phyloP scores from a whole-genome alignment of 2,329 filamentous ascomycete species.

The Anthostomella pinea region DNA sequence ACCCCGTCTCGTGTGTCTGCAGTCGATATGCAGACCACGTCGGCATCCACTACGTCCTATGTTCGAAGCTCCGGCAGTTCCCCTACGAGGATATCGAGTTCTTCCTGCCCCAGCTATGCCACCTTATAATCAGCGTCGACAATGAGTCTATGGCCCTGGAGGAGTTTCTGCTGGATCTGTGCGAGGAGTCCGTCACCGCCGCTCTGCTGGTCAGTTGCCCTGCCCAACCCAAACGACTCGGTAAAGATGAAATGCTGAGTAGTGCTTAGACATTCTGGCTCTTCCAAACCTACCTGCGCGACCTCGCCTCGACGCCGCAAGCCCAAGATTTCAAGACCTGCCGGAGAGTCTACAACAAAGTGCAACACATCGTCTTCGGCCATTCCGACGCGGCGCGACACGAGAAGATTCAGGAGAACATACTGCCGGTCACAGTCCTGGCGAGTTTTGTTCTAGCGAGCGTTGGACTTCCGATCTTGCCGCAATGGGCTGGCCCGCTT shows the following conservation, averaged over 20 bases:
- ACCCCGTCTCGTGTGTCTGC: constrained; percentile 18
- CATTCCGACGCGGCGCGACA: constrained; percentile 64
- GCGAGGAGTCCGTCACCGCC: constrained; percentile 83
- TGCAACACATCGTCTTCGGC: constrained; percentile 84
- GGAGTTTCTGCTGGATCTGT: constrained; percentile 81
- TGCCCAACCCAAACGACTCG: constrained; percentile 12
- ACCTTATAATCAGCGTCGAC: constrained; percentile 82
- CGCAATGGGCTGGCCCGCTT: constrained; percentile 75
- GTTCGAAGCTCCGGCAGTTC: constrained; percentile 84
- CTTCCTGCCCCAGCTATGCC: constrained; percentile 84
- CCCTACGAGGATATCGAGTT: constrained; percentile 91
- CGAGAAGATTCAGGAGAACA: constrained; percentile 79
- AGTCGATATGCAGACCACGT: constrained; percentile 88
- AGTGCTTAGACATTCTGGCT: constrained; percentile 76
- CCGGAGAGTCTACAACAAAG: constrained; percentile 80
- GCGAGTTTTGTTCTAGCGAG: constrained; percentile 78
- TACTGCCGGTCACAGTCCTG: constrained; percentile 75
- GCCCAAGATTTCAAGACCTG: constrained; percentile 79
- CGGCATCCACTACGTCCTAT: constrained; percentile 85
- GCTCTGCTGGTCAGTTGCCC: constrained; percentile 66
- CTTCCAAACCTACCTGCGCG: constrained; percentile 83
- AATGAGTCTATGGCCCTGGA: constrained; percentile 91
- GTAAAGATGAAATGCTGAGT: constrained; percentile 23
- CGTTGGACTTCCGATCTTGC: constrained; percentile 70
- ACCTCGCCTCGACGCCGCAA: constrained; percentile 72